Evolutionary conservation across 192 early-diverging fungal species (phyloP), one percentile per base, ranked within the genome.

Genomic region (Coemansia sp.): DNA sequence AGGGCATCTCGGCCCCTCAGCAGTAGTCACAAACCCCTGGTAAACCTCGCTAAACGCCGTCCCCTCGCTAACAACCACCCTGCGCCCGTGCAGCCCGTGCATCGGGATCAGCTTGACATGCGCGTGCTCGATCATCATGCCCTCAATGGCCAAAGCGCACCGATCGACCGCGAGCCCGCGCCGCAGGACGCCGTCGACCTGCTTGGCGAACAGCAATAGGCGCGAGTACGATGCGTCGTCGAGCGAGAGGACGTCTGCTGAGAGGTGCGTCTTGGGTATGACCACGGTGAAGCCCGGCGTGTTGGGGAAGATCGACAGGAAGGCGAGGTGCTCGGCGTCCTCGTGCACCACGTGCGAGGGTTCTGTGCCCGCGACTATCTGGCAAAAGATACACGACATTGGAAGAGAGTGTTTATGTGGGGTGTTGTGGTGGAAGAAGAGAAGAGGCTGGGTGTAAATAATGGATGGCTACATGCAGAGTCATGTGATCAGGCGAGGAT

Each of bases 41-140:
- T 66, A 66, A 2, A 6, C 14, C 10, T 66, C 64, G 7, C 34
- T 44, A 30, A 42, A 60, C 0, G 13, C 45, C 19, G 40, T 55
- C 33, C 34, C 64, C 34, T 66, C 52, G 64, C 57, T 59, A 18
- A 66, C 52, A 27, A 59, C 48, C 0, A 17, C 11, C 6, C 51
- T 39, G 43, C 57, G 42, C 1, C 57, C 57, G 17, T 59, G 14
- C 4, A 66, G 49, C 3, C 64, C 64, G 25, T 66, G 64, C 21
- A 66, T 30, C 17, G 64, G 64, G 18, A 66, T 37, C 5, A 66
- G 64, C 64, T 66, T 66, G 51, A 51, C 55, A 15, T 66, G 64
- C 18, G 64, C 64, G 19, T 66, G 64, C 37, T 53, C 45, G 4
- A 66, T 42, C 64, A 66, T 66, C 57, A 66, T 17, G 22, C 64